phyloP scores from a whole-genome alignment of 139 green algal genomes.

The Spirogloea muscicola region DNA sequence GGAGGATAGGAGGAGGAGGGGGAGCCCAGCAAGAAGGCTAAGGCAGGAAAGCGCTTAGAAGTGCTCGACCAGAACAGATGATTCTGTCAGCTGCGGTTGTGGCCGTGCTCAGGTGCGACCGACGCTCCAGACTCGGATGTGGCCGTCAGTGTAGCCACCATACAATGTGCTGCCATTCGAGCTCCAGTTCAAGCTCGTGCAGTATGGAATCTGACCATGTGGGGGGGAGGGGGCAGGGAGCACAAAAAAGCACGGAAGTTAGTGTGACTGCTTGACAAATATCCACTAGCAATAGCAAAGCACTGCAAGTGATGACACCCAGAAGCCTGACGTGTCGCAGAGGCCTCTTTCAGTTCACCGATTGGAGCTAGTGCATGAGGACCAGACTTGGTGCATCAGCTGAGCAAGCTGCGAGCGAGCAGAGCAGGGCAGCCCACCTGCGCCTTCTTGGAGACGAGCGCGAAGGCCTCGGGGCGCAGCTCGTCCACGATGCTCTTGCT shows the following conservation, averaged over 20 bases:
- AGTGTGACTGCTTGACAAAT: not conserved
- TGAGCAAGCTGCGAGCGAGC: too few species aligned
- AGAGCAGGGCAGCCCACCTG: not conserved
- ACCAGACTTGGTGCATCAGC: too few species aligned
- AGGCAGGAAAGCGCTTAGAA: too few species aligned
- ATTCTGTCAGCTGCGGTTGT: too few species aligned
- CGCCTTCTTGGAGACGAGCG: slow-evolving; percentile 12
- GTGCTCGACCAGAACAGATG: too few species aligned
- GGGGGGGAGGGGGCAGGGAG: not conserved
- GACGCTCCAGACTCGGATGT: slow-evolving; percentile 75
- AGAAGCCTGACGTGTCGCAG: not conserved
- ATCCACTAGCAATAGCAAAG: not conserved
- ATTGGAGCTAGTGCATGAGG: too few species aligned
- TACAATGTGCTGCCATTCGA: not conserved
- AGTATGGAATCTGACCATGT: not conserved
- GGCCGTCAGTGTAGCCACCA: slow-evolving; percentile 76
- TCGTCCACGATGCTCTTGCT: slow-evolving; percentile 91
- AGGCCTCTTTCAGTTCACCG: not conserved
- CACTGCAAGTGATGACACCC: not conserved
- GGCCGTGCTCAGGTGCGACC: slow-evolving; percentile 57
- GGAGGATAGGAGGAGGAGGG: too few species aligned
- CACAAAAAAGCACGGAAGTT: slow-evolving; percentile 9
- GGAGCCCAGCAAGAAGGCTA: too few species aligned
- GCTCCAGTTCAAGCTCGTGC: not conserved
- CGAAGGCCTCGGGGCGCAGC: slow-evolving; percentile 60